Percentiles rank a stretch among this genome's conserved stretches.
Conservation (phyloP, 2,329 filamentous ascomycete species). For the Aspergillus sp. region DNA sequence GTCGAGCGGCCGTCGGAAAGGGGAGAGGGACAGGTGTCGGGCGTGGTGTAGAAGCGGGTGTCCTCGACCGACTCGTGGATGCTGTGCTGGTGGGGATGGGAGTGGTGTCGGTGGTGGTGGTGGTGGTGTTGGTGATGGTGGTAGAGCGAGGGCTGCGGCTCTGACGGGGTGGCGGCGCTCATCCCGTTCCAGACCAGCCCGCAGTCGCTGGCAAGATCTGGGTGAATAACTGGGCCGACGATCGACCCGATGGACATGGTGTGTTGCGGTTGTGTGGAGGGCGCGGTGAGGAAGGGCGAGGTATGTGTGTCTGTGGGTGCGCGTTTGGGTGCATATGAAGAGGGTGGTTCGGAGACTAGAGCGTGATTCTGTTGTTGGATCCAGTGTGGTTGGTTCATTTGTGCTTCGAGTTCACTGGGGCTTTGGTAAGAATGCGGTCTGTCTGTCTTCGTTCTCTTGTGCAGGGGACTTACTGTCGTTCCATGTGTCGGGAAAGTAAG, state of each 20-base stretch:
- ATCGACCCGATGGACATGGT: slow-evolving; percentile 38
- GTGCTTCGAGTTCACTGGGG: slow-evolving; percentile 34
- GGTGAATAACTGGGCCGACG: slow-evolving; percentile 33
- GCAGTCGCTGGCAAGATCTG: slow-evolving; percentile 30
- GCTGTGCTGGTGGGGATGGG: slow-evolving; percentile 4
- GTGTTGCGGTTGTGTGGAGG: slow-evolving; percentile 25
- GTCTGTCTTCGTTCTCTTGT: background rate
- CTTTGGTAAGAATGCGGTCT: background rate
- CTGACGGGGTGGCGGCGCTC: slow-evolving; percentile 26
- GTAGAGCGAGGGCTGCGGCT: slow-evolving; percentile 26
- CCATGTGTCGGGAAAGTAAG: slow-evolving; percentile 48
- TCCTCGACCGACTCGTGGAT: slow-evolving; percentile 39
- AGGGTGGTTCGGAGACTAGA: slow-evolving; percentile 17
- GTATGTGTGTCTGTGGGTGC: slow-evolving; percentile 20
- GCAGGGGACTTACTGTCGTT: slow-evolving; percentile 45
- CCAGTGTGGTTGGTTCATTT: slow-evolving; percentile 30
- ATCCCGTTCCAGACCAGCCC: slow-evolving; percentile 36
- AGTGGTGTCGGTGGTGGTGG: slow-evolving; percentile 12
- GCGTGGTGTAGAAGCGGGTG: slow-evolving; percentile 42
- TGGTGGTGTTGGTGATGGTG: slow-evolving; percentile 9
- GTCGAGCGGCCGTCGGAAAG: slow-evolving; percentile 32
- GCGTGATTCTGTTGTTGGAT: slow-evolving; percentile 19
- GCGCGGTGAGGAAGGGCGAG: slow-evolving; percentile 20
- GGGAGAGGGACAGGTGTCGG: slow-evolving; percentile 45
- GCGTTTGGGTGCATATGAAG: slow-evolving; percentile 20